Conservation (phyloP, 371 early-diverging fungal species). For the Apophysomyces variabilis region DNA sequence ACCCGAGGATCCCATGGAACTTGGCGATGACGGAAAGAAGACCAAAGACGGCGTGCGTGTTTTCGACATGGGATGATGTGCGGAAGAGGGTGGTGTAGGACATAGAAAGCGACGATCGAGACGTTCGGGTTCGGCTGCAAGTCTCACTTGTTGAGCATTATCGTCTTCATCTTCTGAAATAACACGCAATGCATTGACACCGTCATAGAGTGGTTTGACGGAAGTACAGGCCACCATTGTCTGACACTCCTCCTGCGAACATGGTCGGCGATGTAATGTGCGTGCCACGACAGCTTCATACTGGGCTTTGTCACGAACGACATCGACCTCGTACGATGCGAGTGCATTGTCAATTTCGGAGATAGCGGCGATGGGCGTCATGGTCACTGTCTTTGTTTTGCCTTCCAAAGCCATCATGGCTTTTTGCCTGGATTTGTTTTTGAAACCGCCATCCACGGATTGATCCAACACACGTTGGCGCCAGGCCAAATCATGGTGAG, state of each 20-base stretch:
- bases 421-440: conserved; percentile 25
- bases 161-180: conserved; percentile 20
- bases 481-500: conserved; percentile 2
- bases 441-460: neutral
- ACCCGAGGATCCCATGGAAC: conserved; percentile 34
- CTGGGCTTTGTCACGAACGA: conserved; percentile 34
- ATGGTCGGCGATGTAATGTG: conserved; percentile 27
- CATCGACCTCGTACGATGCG: conserved; percentile 18
- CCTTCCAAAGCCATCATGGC: conserved; percentile 41
- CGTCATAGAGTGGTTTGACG: conserved; percentile 1
- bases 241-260: conserved; percentile 18
- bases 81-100: conserved; percentile 24
- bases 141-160: neutral
- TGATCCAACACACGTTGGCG: conserved; percentile 15
- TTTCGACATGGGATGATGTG: conserved; percentile 18
- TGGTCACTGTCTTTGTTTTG: conserved; percentile 11
- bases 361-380: conserved; percentile 17
- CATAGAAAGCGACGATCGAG: conserved; percentile 17
- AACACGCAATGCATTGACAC: conserved; percentile 8
- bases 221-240: neutral
- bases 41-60: conserved; percentile 34
- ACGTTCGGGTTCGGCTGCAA: conserved; percentile 8
- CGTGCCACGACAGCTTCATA: conserved; percentile 42
- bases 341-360: conserved; percentile 18
- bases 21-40: conserved; percentile 47